Evolutionary conservation across 2,329 filamentous ascomycete species (phyloP).

Genomic region (Phyllosticta ampelicida): DNA sequence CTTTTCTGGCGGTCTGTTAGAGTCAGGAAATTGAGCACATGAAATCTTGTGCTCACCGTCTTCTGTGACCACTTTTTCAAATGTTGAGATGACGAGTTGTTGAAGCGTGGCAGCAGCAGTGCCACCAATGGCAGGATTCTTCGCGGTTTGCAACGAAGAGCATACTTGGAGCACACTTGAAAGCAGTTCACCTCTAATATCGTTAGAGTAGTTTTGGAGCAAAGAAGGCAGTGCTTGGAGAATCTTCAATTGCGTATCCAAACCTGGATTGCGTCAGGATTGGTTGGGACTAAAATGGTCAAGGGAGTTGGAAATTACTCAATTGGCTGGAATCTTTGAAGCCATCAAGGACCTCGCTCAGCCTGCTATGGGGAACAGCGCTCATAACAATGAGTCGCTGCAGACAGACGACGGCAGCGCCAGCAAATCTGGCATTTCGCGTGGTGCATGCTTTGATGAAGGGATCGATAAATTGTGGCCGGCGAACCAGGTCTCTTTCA

Average conservation of each 20-base stretch:
- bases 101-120: constrained; percentile 94
- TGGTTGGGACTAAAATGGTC: background rate
- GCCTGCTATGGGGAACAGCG: constrained; percentile 64
- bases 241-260: constrained; percentile 94
- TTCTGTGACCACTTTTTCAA: constrained; percentile 79
- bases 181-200: constrained; percentile 70
- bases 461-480: constrained; percentile 76
- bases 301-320: constrained; percentile 38
- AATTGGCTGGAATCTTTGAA: constrained; percentile 68
- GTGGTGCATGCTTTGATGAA: constrained; percentile 90
- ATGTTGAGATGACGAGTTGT: constrained; percentile 83
- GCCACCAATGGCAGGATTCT: constrained; percentile 87
- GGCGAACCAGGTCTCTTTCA: constrained; percentile 64
- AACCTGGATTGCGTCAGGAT: constrained; percentile 29
- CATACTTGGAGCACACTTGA: constrained; percentile 81
- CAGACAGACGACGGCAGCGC: constrained; percentile 76
- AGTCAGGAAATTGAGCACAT: background rate
- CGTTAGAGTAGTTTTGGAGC: constrained; percentile 76
- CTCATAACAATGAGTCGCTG: constrained; percentile 77
- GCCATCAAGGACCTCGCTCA: constrained; percentile 80
- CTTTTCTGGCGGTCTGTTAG: constrained; percentile 15
- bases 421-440: constrained; percentile 80
- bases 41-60: constrained; percentile 50
- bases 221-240: constrained; percentile 83
- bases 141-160: constrained; percentile 80